phyloP scores from a whole-genome alignment of 129 eudicot species.

The Erigeron canadensis region DNA sequence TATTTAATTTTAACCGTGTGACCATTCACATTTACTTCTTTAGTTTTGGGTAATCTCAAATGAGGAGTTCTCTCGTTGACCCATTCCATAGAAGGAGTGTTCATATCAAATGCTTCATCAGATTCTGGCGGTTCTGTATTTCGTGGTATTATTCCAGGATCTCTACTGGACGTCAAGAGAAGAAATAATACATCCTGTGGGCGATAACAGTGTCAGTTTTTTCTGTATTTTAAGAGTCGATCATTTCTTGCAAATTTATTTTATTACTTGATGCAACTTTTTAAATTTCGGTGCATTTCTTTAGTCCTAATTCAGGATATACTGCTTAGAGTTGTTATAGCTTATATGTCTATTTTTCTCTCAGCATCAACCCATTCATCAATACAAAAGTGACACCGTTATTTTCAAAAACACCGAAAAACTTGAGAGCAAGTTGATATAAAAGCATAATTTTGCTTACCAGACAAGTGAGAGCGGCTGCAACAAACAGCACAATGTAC shows the following conservation, averaged over 20 bases:
- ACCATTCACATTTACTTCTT: slow-evolving; percentile 74
- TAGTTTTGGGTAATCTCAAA: slow-evolving; percentile 66
- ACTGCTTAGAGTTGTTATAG: neutral
- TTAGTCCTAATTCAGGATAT: neutral
- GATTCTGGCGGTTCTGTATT: slow-evolving; percentile 71
- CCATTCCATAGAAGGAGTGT: slow-evolving; percentile 93
- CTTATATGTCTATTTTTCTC: neutral
- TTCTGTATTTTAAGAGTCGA: too few relatives aligned
- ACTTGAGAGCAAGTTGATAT: slow-evolving; percentile 5
- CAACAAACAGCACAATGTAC: slow-evolving; percentile 62
- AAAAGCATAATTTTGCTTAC: slow-evolving; percentile 43
- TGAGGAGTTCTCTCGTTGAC: slow-evolving; percentile 71
- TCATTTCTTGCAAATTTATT: too few relatives aligned
- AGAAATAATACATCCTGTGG: slow-evolving; percentile 79
- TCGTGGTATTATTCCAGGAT: slow-evolving; percentile 95
- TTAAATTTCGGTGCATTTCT: too few relatives aligned
- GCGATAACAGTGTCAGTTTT: neutral
- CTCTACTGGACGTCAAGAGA: slow-evolving; percentile 77
- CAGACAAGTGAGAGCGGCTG: slow-evolving; percentile 55
- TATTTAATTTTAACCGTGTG: slow-evolving; percentile 76
- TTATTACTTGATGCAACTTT: too few relatives aligned
- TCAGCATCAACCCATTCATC: neutral
- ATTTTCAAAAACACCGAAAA: neutral
- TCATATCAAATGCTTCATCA: slow-evolving; percentile 58
- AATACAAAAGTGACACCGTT: neutral